phyloP scores from a whole-genome alignment of 805 yeast genomes.

The Ogataea siamensis region DNA sequence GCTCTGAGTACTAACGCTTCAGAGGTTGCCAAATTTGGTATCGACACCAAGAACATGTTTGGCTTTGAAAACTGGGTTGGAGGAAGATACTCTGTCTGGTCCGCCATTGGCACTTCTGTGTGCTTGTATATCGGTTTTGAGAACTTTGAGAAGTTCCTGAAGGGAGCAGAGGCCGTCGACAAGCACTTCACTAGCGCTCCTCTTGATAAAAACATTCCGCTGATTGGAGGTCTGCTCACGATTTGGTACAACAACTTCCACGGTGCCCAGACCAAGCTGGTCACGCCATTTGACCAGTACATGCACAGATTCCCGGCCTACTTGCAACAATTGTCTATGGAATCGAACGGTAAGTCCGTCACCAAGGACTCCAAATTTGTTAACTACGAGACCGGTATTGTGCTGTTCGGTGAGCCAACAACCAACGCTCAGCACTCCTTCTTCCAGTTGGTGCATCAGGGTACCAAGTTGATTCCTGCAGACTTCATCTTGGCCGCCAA shows the following conservation, averaged over 20 bases:
- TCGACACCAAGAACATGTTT: conserved; percentile 97
- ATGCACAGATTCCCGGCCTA: conserved; percentile 99
- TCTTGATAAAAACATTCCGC: conserved; percentile 87
- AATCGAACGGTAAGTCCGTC: conserved; percentile 97
- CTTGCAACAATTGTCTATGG: conserved; percentile 98
- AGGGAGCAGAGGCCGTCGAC: conserved; percentile 98
- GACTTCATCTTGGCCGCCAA: conserved; percentile 96
- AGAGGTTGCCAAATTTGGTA: conserved; percentile 93
- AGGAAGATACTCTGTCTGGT: conserved; percentile 99
- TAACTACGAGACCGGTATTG: conserved; percentile 93
- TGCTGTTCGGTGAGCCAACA: conserved; percentile 97
- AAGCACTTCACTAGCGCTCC: conserved; percentile 83
- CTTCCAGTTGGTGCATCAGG: conserved; percentile 99
- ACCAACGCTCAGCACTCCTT: conserved; percentile 99
- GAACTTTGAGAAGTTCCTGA: conserved; percentile 85
- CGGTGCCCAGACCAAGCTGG: conserved; percentile 97
- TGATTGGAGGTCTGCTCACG: conserved; percentile 86
- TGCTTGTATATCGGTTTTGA: conserved; percentile 95
- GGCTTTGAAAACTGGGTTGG: conserved; percentile 99
- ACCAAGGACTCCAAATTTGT: conserved; percentile 89
- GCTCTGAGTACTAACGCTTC: conserved; percentile 91
- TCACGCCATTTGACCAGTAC: conserved; percentile 98
- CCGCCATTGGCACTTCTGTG: conserved; percentile 95
- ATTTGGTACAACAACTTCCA: conserved; percentile 99
- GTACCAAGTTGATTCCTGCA: conserved; percentile 94